Conservation (phyloP, 2,329 filamentous ascomycete species). For the Reticulascus tulasneorum region DNA sequence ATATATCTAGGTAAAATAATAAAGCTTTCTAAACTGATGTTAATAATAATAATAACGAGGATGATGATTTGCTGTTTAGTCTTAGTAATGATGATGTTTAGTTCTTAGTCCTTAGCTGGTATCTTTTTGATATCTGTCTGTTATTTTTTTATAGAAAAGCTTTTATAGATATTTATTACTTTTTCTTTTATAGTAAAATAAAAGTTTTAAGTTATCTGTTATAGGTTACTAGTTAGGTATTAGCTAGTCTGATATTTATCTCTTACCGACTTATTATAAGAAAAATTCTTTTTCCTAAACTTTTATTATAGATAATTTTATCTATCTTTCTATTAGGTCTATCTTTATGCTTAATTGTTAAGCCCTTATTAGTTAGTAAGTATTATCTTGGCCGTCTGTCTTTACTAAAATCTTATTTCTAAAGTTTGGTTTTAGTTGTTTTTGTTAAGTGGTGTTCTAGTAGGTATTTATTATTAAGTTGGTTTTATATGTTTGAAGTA, state of each 20-base stretch:
- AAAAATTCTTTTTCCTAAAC: too few species aligned
- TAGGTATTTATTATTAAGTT: neutral
- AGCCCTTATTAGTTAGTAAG: neutral
- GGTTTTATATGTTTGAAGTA: neutral
- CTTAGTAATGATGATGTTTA: too few species aligned
- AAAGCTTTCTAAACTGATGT: too few species aligned
- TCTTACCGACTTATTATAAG: too few species aligned
- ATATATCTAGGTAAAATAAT: too few species aligned
- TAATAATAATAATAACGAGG: too few species aligned
- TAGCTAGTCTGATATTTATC: too few species aligned
- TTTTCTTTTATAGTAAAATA: neutral
- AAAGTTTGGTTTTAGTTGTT: neutral
- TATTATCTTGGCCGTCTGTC: accelerated
- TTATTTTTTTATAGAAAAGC: neutral
- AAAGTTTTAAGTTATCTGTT: neutral
- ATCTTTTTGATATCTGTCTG: too few species aligned
- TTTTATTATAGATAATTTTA: too few species aligned
- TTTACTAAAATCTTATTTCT: neutral
- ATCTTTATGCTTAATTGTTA: too few species aligned
- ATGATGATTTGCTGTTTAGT: too few species aligned
- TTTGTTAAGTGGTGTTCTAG: neutral
- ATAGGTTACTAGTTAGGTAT: neutral
- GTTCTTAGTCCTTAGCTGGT: neutral
- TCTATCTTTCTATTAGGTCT: too few species aligned
- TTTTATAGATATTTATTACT: neutral